Evolutionary conservation across 345 rosid genomes (phyloP), one percentile per base, ranked within the genome.

Genomic region (Geranium rotundifolium): DNA sequence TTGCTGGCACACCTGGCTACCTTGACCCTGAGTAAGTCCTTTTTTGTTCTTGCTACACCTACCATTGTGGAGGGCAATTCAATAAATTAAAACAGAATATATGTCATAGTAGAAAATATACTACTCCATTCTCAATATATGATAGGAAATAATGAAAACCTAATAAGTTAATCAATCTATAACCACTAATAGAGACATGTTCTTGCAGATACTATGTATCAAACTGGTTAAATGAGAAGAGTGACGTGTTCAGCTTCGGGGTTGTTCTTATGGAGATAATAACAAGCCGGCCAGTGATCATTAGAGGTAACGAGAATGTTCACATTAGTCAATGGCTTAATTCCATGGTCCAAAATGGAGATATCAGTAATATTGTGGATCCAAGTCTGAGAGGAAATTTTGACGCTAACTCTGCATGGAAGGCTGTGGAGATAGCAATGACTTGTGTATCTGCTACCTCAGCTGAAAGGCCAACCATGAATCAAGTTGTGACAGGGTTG

Each of bases 391-490:
- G 70, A 57, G 82, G 80, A 20, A 70, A 76, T 19, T 60, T 66
- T 20, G 73, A 77, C 56, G 62, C 58, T 0, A 76, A 81, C 65
- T 77, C 80, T 13, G 70, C 69, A 4, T 83, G 86, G 86, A 83
- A 76, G 72, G 72, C 59, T 2, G 71, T 79, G 54, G 82, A 85
- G 69, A 63, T 77, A 4, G 85, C 90, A 18, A 70, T 80, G 81
- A 61, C 80, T 52, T 23, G 27, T 2, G 27, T 23, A 2, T 23
- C 27, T 23, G 27, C 27, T 0, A 23, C 27, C 27, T 23, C 27
- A 0, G 27, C 27, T 0, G 27, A 23, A 23, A 23, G 27, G 27
- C 27, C 27, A 2, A 23, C 27, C 27, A 23, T 23, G 27, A 23
- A 23, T 23, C 27, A 23, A 23, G 27, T 23, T 1, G 27, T 23